Base-by-base conservation (phyloP, 2,329 filamentous ascomycete genomes). In the Pseudocercospora vitis region DNA sequence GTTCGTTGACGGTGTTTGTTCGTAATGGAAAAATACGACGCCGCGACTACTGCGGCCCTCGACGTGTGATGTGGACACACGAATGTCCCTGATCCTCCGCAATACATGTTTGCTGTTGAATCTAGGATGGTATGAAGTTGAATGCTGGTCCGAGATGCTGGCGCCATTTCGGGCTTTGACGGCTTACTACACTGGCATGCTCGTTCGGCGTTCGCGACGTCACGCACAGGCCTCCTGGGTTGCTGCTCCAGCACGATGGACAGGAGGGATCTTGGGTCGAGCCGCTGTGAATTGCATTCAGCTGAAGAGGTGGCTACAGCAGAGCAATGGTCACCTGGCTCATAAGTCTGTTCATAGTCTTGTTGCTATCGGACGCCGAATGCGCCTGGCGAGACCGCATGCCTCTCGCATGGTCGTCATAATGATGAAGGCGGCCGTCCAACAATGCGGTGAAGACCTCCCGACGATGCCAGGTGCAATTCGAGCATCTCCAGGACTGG, bases 91-190 rank as follows among this genome's bases (percentile, higher is more conserved):
- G 37, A 23, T 23, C 23, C 16, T 40, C 37, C 37, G 37, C 37
- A 19, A 40, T 18, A 42, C 37, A 23, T 24, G 8, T 1, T 21
- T 23, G 19, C 37, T 42, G 19, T 29, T 39, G n/a, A n/a, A n/a
- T 40, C 47, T 23, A 40, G 32, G 47, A 40, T 50, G 24, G 5
- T 9, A 18, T n/a, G 21, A 28, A 12, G 31, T 21, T 14, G 6
- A 26, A 39, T 28, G 23, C 32, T 26, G 33, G 16, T 26, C 6
- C 32, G 8, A 16, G 40, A 16, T 37, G 16, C 40, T 52, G 49
- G 49, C 49, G 49, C 40, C 39, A 46, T 46, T 47, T 52, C 49
- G 49, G 49, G n/a, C 26, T 21, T 29, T 46, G 33, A 39, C 49
- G 39, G 49, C 49, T 35, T 35, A 48, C 48, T 37, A 29, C 29